Percentiles rank a stretch among this genome's conserved stretches.
Evolutionary conservation across 2,329 filamentous ascomycete species (phyloP).

Genomic region (Golovinomyces cichoracearum): DNA sequence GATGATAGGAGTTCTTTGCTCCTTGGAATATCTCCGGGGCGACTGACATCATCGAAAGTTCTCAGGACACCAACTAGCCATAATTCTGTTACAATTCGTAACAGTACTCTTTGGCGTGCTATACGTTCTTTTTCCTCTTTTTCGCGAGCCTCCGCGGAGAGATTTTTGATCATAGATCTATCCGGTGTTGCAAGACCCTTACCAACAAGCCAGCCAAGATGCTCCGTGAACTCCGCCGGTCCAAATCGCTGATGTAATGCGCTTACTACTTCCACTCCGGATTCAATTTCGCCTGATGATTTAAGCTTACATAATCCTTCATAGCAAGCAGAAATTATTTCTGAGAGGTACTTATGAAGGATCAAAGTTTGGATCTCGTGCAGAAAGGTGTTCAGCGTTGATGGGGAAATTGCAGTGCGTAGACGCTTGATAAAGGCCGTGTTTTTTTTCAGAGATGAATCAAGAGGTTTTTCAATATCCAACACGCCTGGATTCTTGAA

Average conservation of each 20-base stretch:
- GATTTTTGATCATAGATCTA: conserved; percentile 51
- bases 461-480: conserved; percentile 46
- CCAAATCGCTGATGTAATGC: conserved; percentile 92
- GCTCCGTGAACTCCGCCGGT: conserved; percentile 66
- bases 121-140: conserved; percentile 90
- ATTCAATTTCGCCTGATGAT: conserved; percentile 68
- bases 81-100: conserved; percentile 79
- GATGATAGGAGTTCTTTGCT: conserved; percentile 20
- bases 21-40: conserved; percentile 33
- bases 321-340: conserved; percentile 87
- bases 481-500: conserved; percentile 8
- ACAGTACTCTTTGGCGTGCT: conserved; percentile 55
- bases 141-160: conserved; percentile 61
- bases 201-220: conserved; percentile 75
- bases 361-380: conserved; percentile 77
- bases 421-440: conserved; percentile 94
- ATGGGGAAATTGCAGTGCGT: conserved; percentile 60
- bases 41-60: conserved; percentile 43
- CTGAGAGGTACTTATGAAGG: conserved; percentile 85
- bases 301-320: conserved; percentile 85
- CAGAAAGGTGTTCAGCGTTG: conserved; percentile 59
- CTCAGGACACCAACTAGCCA: conserved; percentile 79
- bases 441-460: conserved; percentile 93
- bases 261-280: conserved; percentile 76
- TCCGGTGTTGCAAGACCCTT: conserved; percentile 80